Percentiles rank a stretch among this genome's conserved stretches.
phyloP scores from a whole-genome alignment of 148 eudicot genomes.

The Rhododendron vialii region DNA sequence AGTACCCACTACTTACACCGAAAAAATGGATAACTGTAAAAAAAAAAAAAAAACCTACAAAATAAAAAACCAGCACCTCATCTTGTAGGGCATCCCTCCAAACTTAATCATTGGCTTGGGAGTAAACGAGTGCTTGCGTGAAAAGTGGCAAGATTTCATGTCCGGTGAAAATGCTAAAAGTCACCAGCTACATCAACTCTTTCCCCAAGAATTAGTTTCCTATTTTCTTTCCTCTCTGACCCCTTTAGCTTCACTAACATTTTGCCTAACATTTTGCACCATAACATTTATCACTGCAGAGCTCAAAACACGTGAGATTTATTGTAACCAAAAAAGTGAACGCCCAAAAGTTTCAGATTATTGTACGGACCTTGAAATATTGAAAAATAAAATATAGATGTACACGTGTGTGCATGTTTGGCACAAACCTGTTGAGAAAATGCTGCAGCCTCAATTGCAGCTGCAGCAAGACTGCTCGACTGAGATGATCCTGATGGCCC shows the following conservation, averaged over 20 bases:
- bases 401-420: background rate
- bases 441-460: conserved; percentile 97
- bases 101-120: background rate
- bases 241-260: background rate
- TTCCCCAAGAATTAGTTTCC: background rate
- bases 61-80: background rate
- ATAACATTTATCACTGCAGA: background rate
- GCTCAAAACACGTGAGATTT: background rate
- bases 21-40: background rate
- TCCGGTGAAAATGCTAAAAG: background rate
- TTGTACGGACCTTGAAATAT: background rate
- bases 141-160: background rate
- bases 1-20: background rate
- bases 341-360: background rate
- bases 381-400: background rate
- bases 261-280: background rate
- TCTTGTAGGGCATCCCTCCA: background rate
- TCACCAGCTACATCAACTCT: background rate
- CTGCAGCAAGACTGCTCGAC: conserved; percentile 97
- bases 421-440: conserved; percentile 88
- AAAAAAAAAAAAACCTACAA: background rate
- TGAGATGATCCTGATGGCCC: conserved; percentile 70
- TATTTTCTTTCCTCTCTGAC: background rate
- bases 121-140: background rate
- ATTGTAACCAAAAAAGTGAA: background rate